phyloP scores from a whole-genome alignment of 495 filamentous ascomycete species.

The Aspergillus affinis region DNA sequence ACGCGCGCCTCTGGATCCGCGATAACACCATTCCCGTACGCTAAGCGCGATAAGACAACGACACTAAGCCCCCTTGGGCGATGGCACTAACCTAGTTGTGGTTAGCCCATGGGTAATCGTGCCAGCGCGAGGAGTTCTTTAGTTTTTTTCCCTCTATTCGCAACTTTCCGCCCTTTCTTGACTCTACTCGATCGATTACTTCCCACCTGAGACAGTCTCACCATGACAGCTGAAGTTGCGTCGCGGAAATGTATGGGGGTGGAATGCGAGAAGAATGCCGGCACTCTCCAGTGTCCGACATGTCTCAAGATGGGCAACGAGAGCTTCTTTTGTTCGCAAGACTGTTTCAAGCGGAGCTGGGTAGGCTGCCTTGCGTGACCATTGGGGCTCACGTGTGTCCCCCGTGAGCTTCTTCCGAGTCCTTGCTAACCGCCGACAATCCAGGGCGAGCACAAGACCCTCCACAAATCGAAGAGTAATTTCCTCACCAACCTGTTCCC shows the following conservation, averaged over 20 bases:
- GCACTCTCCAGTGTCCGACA: slow-evolving; percentile 86
- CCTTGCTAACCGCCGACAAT: slow-evolving; percentile 15
- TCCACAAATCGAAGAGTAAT: slow-evolving; percentile 84
- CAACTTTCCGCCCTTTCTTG: no score
- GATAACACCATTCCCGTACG: no score
- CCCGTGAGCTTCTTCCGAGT: background rate
- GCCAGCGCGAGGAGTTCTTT: no score
- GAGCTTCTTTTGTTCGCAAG: slow-evolving; percentile 96
- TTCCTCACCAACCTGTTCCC: slow-evolving; percentile 65
- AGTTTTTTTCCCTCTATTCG: no score
- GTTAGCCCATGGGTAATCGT: no score
- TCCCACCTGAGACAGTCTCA: background rate
- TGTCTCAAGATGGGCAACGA: slow-evolving; percentile 88
- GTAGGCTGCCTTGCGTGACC: slow-evolving; percentile 54
- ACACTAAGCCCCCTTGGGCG: background rate
- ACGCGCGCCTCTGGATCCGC: background rate
- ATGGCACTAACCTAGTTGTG: background rate
- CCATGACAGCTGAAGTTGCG: slow-evolving; percentile 26
- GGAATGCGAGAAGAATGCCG: slow-evolving; percentile 81
- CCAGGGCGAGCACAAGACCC: slow-evolving; percentile 78
- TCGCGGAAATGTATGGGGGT: slow-evolving; percentile 75
- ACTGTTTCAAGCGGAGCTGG: slow-evolving; percentile 99
- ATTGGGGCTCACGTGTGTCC: slow-evolving; percentile 25
- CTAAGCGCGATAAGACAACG: background rate
- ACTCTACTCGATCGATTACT: no score